Evolutionary conservation across 768 basidiomycete species (phyloP).

Genomic region (Nevesoporus exiguus): DNA sequence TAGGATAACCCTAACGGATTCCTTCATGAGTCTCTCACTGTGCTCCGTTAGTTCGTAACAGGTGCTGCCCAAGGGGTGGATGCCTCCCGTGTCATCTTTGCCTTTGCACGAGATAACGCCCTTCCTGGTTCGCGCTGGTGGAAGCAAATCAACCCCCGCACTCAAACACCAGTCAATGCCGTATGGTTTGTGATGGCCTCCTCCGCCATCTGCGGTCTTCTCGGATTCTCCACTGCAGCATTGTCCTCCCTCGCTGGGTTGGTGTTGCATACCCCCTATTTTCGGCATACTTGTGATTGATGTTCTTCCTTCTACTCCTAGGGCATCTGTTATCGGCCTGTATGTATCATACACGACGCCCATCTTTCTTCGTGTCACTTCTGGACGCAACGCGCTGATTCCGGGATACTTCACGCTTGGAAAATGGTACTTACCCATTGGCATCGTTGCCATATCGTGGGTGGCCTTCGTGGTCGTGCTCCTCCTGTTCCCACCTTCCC

Average conservation of each 20-base stretch:
- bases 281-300: neutral
- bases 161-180: constrained; percentile 70
- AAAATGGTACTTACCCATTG: constrained; percentile 56
- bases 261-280: constrained; percentile 5
- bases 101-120: constrained; percentile 71
- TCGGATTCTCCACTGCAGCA: constrained; percentile 64
- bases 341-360: constrained; percentile 65
- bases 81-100: constrained; percentile 72
- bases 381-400: constrained; percentile 52
- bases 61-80: constrained; percentile 74
- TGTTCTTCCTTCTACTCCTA: constrained; percentile 23
- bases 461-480: constrained; percentile 58
- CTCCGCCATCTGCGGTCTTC: constrained; percentile 54
- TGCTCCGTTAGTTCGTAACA: constrained; percentile 52
- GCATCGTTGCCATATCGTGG: constrained; percentile 62
- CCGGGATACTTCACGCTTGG: constrained; percentile 64
- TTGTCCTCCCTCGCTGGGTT: constrained; percentile 67
- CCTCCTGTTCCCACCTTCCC: constrained; percentile 53
- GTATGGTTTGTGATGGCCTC: constrained; percentile 68
- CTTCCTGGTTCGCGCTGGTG: constrained; percentile 69
- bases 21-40: neutral
- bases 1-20: neutral
- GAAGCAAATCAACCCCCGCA: constrained; percentile 56
- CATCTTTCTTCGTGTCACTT: constrained; percentile 69
- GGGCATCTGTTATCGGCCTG: constrained; percentile 67